Conservation (phyloP, 768 basidiomycete species). For the Hydnomerulius pinastri region DNA sequence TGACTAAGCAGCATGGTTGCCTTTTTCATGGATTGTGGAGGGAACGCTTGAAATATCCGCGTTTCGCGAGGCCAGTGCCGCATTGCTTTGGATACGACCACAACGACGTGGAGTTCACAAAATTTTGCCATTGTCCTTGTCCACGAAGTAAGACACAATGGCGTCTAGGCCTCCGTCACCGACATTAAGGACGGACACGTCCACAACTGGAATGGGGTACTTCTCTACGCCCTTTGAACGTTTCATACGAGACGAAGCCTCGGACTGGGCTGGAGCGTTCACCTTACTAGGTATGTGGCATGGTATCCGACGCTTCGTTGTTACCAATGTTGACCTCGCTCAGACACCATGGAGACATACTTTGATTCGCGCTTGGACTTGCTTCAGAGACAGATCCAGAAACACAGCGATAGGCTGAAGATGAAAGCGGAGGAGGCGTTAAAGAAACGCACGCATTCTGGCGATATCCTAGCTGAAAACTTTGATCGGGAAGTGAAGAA, state of each 20-base stretch:
- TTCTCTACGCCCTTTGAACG: constrained; percentile 74
- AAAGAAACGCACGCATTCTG: constrained; percentile 56
- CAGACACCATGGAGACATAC: constrained; percentile 94
- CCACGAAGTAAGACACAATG: constrained; percentile 25
- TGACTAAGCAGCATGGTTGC: constrained; percentile 25
- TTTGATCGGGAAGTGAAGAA: constrained; percentile 85
- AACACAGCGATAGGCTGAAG: constrained; percentile 83
- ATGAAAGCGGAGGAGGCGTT: constrained; percentile 79
- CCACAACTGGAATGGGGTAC: constrained; percentile 43
- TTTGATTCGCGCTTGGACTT: constrained; percentile 90
- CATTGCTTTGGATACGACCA: constrained; percentile 9
- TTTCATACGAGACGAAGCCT: constrained; percentile 71
- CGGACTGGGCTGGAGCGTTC: constrained; percentile 79
- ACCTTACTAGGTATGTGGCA: constrained; percentile 73
- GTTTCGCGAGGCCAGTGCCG: background rate
- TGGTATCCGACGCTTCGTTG: background rate
- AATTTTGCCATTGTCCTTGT: constrained; percentile 17
- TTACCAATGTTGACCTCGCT: background rate
- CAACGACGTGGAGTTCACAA: constrained; percentile 3
- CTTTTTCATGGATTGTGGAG: background rate
- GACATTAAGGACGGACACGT: constrained; percentile 31
- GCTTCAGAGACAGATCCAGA: constrained; percentile 81
- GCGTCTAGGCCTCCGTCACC: constrained; percentile 43
- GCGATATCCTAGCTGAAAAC: constrained; percentile 71
- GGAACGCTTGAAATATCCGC: background rate